These are phyloP conservation scores for Camellia sinensis DNA, from an alignment of 148 eudicot genomes.

Conservation along the genomic window DNA sequence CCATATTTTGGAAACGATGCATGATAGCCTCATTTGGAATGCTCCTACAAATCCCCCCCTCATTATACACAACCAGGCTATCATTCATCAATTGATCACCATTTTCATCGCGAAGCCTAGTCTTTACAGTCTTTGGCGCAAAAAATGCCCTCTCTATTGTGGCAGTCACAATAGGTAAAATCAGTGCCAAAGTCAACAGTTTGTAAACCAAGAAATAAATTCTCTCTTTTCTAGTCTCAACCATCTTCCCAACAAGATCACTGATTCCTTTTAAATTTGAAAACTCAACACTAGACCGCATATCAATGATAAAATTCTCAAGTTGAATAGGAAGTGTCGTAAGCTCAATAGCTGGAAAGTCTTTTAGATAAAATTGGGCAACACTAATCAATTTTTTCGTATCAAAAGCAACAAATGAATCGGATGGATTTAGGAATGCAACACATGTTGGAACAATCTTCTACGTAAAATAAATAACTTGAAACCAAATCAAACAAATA, in stretches of 20 bases:
- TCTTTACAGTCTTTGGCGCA: background rate
- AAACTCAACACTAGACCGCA: background rate
- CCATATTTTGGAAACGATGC: conserved; percentile 6
- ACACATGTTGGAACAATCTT: no score
- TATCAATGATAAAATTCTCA: background rate
- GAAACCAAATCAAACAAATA: no score
- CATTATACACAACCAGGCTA: background rate
- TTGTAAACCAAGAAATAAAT: background rate
- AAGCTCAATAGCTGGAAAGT: background rate
- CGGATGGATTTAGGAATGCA: no score
- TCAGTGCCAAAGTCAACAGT: background rate
- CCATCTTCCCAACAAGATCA: background rate
- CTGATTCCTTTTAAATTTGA: background rate
- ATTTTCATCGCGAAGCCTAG: background rate
- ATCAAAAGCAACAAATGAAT: background rate
- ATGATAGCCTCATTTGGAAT: background rate
- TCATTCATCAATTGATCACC: conserved; percentile 1
- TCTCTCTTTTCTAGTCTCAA: background rate
- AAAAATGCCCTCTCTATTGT: background rate
- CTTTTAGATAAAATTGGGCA: background rate
- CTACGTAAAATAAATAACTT: no score
- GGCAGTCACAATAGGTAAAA: background rate
- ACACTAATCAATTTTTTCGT: background rate
- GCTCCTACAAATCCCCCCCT: background rate
- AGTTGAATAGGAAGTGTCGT: background rate